A percentile compares a stretch with the other conserved stretches of the same genome.
Conservation (phyloP, 805 yeast species). For the Debaryomyces tyrocola region DNA sequence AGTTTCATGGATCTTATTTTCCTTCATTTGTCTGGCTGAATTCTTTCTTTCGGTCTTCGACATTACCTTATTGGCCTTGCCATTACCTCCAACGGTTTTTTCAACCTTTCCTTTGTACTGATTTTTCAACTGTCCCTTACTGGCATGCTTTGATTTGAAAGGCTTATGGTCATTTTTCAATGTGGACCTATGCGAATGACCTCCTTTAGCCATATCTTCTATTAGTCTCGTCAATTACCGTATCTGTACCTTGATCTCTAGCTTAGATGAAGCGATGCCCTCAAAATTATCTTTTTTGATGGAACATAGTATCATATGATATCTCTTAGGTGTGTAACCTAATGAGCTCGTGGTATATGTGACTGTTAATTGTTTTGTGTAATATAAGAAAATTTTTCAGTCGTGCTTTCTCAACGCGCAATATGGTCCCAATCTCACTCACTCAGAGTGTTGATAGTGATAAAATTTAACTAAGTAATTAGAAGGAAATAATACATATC, state of each 20-base stretch:
- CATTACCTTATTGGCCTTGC: constrained; percentile 38
- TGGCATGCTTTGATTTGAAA: constrained; percentile 87
- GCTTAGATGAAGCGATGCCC: constrained; percentile 3
- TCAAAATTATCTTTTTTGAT: background rate
- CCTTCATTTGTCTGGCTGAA: constrained; percentile 71
- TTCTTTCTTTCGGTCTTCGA: constrained; percentile 72
- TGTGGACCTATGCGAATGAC: constrained; percentile 80
- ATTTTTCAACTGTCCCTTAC: constrained; percentile 84
- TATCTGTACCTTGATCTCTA: background rate
- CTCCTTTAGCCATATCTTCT: constrained; percentile 38
- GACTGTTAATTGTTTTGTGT: constrained; percentile 11
- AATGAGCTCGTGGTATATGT: background rate
- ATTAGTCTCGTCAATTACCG: background rate
- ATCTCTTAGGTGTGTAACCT: constrained; percentile 8
- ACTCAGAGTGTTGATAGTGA: background rate
- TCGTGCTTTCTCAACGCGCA: constrained; percentile 3
- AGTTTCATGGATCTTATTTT: constrained; percentile 63
- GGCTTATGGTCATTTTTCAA: constrained; percentile 83
- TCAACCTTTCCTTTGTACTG: constrained; percentile 86
- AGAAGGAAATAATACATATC: background rate
- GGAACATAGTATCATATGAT: constrained; percentile 9
- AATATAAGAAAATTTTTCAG: constrained; percentile 8
- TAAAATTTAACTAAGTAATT: background rate
- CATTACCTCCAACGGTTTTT: constrained; percentile 37
- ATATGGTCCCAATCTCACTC: background rate